Evolutionary conservation across 169 alveolate genomes (phyloP).

Genomic region (Eimeria tenella): DNA sequence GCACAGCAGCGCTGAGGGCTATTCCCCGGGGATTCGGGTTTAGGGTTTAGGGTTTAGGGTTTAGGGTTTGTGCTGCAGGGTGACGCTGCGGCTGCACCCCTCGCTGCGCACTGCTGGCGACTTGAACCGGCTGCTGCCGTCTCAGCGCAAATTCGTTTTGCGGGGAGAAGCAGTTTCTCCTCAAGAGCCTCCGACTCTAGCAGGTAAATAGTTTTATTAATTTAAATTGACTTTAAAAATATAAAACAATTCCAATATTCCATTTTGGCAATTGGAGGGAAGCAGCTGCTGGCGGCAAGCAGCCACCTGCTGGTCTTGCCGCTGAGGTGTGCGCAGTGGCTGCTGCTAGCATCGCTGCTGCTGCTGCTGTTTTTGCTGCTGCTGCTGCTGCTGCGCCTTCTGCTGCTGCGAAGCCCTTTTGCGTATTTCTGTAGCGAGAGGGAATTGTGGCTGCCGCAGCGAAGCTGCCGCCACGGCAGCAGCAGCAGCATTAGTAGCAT

Average conservation of each 20-base stretch:
- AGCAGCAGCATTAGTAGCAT: too few species aligned
- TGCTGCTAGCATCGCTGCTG: not conserved
- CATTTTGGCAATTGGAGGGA: too few species aligned
- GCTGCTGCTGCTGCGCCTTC: too few species aligned
- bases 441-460: too few species aligned
- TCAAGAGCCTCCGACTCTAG: conserved; percentile 13
- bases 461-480: too few species aligned
- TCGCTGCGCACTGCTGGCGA: conserved; percentile 7
- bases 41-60: conserved; percentile 25
- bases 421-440: too few species aligned
- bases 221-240: too few species aligned
- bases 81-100: conserved; percentile 18
- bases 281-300: too few species aligned
- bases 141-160: not conserved
- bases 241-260: too few species aligned
- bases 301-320: too few species aligned
- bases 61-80: conserved; percentile 4
- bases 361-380: not conserved
- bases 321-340: not conserved
- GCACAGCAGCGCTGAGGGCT: not conserved
- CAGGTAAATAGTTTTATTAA: not conserved
- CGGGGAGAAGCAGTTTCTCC: not conserved
- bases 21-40: not conserved
- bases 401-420: too few species aligned
- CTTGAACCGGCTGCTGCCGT: not conserved